phyloP scores from a whole-genome alignment of 345 rosid genomes.

The Limnanthes douglasii region DNA sequence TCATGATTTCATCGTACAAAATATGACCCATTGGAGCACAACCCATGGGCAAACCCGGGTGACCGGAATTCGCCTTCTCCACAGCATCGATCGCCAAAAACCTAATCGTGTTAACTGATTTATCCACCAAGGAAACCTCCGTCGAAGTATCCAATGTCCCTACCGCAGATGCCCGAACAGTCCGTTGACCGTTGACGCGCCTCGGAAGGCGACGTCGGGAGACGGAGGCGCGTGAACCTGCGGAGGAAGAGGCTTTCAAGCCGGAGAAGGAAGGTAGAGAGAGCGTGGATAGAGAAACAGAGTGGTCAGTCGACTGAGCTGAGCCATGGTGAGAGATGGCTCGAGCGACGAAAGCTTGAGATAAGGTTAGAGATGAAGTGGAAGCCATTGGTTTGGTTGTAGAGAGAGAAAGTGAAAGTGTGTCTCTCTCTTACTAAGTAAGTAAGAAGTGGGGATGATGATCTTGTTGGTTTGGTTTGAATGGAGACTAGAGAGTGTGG shows the following conservation, averaged over 20 bases:
- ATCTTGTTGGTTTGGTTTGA: no score
- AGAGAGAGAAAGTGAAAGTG: slow-evolving; percentile 4
- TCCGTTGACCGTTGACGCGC: background rate
- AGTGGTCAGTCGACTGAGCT: slow-evolving; percentile 17
- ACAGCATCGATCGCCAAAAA: slow-evolving; percentile 86
- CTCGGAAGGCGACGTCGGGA: slow-evolving; percentile 13
- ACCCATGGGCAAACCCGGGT: slow-evolving; percentile 97
- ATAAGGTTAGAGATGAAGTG: slow-evolving; percentile 31
- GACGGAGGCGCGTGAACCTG: slow-evolving; percentile 11
- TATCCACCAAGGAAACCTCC: slow-evolving; percentile 56
- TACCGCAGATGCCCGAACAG: slow-evolving; percentile 31
- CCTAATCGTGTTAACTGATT: slow-evolving; percentile 72
- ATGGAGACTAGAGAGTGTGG: no score
- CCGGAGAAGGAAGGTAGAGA: slow-evolving; percentile 37
- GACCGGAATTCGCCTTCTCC: slow-evolving; percentile 94
- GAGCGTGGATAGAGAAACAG: slow-evolving; percentile 13
- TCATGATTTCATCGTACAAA: slow-evolving; percentile 81
- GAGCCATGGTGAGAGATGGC: slow-evolving; percentile 24
- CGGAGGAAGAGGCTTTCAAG: slow-evolving; percentile 18
- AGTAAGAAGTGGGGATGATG: no score
- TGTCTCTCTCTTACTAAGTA: no score
- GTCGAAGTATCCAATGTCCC: slow-evolving; percentile 35
- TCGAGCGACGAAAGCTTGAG: slow-evolving; percentile 36
- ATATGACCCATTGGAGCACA: slow-evolving; percentile 94
- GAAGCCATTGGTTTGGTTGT: slow-evolving; percentile 28